phyloP scores from a whole-genome alignment of 257 asterid genomes.

The Solanum raphanifolium region DNA sequence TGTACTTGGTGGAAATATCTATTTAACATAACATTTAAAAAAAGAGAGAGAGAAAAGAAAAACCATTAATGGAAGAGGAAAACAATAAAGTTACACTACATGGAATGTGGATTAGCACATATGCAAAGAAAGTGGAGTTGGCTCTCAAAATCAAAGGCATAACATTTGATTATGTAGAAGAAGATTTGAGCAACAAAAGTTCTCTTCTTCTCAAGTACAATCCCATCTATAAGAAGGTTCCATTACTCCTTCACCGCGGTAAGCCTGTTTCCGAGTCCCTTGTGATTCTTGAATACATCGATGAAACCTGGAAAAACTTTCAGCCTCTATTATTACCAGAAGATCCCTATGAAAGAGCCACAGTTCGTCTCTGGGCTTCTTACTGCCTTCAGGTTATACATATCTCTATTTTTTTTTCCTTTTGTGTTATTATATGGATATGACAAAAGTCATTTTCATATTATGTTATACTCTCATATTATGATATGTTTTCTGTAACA shows the following conservation, averaged over 20 bases:
- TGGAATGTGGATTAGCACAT: conserved; percentile 37
- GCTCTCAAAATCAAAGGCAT: conserved; percentile 44
- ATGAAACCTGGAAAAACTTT: conserved; percentile 22
- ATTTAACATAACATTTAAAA: not conserved
- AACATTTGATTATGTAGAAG: conserved; percentile 29
- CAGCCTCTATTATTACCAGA: conserved; percentile 22
- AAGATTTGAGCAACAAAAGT: conserved; percentile 28
- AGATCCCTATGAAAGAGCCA: conserved; percentile 25
- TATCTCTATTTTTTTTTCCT: not conserved
- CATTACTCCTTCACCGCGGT: not conserved
- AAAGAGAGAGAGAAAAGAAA: not conserved
- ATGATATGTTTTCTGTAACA: no score
- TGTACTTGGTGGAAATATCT: not conserved
- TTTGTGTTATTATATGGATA: not conserved
- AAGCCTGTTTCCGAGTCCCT: not conserved
- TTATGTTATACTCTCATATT: no score
- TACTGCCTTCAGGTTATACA: conserved; percentile 27
- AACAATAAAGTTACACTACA: conserved; percentile 14
- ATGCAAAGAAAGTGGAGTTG: conserved; percentile 26
- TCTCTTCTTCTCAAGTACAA: not conserved
- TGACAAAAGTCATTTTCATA: not conserved
- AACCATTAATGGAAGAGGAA: conserved; percentile 20
- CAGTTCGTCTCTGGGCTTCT: conserved; percentile 27
- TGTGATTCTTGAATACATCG: conserved; percentile 18
- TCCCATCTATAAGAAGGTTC: not conserved